These are phyloP conservation scores for Evernia prunastri DNA, from an alignment of 495 filamentous ascomycete species.

Conservation along the genomic window DNA sequence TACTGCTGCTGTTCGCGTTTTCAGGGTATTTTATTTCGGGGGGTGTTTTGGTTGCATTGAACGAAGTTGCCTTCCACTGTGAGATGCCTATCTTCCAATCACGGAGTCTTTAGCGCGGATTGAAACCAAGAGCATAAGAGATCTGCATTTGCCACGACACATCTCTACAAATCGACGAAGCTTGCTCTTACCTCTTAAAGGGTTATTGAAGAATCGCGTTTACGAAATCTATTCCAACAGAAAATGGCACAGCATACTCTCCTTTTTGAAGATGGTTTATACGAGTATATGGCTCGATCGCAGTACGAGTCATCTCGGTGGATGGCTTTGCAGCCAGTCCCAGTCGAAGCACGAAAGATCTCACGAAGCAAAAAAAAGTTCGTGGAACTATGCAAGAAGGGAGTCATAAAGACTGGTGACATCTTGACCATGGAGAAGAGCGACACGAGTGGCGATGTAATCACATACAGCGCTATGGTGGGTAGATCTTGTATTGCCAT, in stretches of 20 bases:
- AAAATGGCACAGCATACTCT: not conserved
- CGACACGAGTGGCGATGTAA: not conserved
- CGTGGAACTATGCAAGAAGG: not conserved
- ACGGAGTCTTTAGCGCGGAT: not conserved
- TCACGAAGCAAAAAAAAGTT: not conserved
- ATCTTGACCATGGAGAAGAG: not conserved
- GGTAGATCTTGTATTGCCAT: not conserved
- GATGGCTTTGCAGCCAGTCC: not conserved
- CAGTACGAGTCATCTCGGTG: not conserved
- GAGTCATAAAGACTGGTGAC: not conserved
- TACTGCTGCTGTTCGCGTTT: not conserved
- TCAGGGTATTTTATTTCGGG: not conserved
- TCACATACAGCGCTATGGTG: not conserved
- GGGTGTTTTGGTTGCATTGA: not conserved
- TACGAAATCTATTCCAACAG: no score
- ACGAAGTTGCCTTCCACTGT: not conserved
- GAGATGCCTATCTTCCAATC: not conserved
- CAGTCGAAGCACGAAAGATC: not conserved
- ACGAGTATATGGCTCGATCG: not conserved
- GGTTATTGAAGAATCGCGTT: no score
- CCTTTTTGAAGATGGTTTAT: not conserved
- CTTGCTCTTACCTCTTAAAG: not conserved
- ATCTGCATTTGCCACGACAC: not conserved
- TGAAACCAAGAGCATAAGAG: not conserved
- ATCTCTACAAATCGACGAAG: not conserved